Percentiles rank a stretch among this genome's conserved stretches.
Evolutionary conservation across 2,329 filamentous ascomycete species (phyloP).

Genomic region (Neocucurbitaria cava): DNA sequence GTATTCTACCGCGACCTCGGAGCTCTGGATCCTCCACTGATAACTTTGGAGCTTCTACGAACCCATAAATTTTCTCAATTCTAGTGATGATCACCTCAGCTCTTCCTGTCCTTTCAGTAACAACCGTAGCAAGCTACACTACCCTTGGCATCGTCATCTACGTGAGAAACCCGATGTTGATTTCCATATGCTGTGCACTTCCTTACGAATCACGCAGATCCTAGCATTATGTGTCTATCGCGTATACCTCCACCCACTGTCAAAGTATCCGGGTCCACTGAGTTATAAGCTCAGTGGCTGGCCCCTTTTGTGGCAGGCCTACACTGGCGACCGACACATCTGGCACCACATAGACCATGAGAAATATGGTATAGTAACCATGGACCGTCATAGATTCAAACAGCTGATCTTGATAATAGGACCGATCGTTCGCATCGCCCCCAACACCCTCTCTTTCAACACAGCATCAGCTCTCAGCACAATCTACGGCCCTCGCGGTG

Average conservation of each 20-base stretch:
- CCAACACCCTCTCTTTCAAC: conserved; percentile 37
- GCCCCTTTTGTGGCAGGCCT: conserved; percentile 35
- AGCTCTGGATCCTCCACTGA: too few relatives aligned
- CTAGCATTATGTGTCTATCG: conserved; percentile 26
- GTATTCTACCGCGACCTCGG: too few relatives aligned
- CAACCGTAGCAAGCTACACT: not conserved
- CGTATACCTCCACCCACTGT: conserved; percentile 30
- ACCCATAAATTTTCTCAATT: too few relatives aligned
- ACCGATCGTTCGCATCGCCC: conserved; percentile 35
- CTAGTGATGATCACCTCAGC: conserved; percentile 1
- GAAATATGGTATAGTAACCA: conserved; percentile 24
- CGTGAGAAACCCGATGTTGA: conserved; percentile 1
- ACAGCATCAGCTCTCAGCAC: conserved; percentile 30
- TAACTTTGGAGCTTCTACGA: not conserved
- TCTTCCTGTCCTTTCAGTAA: not conserved
- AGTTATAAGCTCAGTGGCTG: conserved; percentile 34
- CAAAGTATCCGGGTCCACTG: conserved; percentile 34
- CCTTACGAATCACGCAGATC: conserved; percentile 4
- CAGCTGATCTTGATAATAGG: too few relatives aligned
- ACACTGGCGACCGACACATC: conserved; percentile 33
- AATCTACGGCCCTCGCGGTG: conserved; percentile 40
- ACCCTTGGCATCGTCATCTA: conserved; percentile 3
- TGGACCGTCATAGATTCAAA: too few relatives aligned
- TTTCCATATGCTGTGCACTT: not conserved
- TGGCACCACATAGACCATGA: conserved; percentile 35